A percentile compares a stretch with the other conserved stretches of the same genome.
phyloP scores from a whole-genome alignment of 176 grass and related monocot genomes.

The Hordeum marinum region DNA sequence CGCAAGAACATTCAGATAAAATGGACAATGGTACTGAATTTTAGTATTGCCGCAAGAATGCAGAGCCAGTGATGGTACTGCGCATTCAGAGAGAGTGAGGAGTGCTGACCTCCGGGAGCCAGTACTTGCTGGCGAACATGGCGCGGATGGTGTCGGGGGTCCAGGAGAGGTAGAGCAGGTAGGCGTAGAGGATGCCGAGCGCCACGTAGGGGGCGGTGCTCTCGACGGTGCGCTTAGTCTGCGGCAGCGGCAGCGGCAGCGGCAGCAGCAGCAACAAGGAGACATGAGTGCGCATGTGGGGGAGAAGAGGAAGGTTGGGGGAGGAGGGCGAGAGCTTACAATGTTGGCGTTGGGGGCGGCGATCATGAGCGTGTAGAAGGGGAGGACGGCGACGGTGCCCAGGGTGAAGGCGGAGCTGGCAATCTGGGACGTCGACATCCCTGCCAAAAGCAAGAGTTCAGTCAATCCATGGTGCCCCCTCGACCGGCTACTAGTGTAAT shows the following conservation, averaged over 20 bases:
- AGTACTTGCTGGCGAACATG: constrained; percentile 97
- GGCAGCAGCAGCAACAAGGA: too few relatives aligned
- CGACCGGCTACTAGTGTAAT: not conserved
- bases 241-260: not conserved
- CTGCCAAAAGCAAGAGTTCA: not conserved
- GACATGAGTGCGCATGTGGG: too few relatives aligned
- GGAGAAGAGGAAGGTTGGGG: too few relatives aligned
- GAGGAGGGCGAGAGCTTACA: too few relatives aligned
- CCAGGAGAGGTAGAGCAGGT: constrained; percentile 90
- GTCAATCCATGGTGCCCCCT: not conserved
- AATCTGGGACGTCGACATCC: constrained; percentile 72
- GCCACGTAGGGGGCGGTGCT: constrained; percentile 73
- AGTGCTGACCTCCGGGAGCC: constrained; percentile 72
- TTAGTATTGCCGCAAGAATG: not conserved
- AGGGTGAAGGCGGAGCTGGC: constrained; percentile 81
- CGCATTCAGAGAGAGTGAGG: not conserved
- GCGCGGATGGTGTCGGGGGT: constrained; percentile 66
- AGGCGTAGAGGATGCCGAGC: constrained; percentile 73
- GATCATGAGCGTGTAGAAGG: constrained; percentile 97
- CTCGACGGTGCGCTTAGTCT: constrained; percentile 82
- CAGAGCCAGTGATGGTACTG: not conserved
- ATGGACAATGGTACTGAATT: not conserved
- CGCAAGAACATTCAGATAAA: not conserved
- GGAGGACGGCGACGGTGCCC: constrained; percentile 86
- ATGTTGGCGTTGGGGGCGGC: constrained; percentile 75